Evolutionary conservation across 306 rosid genomes (phyloP).

Genomic region (Ziziphus jujuba): DNA sequence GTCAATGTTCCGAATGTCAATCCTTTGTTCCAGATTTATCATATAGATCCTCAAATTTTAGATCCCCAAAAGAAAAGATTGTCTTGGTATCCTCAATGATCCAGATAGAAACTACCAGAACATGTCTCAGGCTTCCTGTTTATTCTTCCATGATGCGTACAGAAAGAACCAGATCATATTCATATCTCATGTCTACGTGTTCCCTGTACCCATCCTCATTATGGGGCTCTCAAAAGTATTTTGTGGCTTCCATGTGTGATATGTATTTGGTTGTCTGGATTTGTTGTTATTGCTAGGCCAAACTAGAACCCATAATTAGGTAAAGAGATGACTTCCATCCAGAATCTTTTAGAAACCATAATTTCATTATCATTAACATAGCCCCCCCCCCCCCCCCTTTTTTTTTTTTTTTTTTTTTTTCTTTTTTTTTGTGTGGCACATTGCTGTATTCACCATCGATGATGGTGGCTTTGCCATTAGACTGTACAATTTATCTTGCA

Average conservation of each 20-base stretch:
- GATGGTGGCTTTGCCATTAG: too few species aligned
- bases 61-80: neutral
- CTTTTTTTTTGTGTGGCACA: too few species aligned
- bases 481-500: too few species aligned
- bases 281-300: conserved; percentile 12
- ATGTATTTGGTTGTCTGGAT: conserved; percentile 13
- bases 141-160: conserved; percentile 14
- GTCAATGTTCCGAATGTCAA: neutral
- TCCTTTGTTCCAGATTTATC: neutral
- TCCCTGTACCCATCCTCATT: conserved; percentile 17
- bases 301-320: conserved; percentile 7
- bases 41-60: neutral
- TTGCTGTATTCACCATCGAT: too few species aligned
- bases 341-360: neutral
- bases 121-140: neutral
- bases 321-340: neutral
- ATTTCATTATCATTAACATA: neutral
- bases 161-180: conserved; percentile 2
- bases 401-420: too few species aligned
- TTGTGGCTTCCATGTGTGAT: neutral
- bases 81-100: too few species aligned
- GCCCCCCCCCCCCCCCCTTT: too few species aligned
- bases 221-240: neutral
- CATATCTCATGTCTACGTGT: conserved; percentile 8
- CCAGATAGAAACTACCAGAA: too few species aligned